Conservation (phyloP, 2,329 filamentous ascomycete genomes). For the Coniochaeta pulveracea region DNA sequence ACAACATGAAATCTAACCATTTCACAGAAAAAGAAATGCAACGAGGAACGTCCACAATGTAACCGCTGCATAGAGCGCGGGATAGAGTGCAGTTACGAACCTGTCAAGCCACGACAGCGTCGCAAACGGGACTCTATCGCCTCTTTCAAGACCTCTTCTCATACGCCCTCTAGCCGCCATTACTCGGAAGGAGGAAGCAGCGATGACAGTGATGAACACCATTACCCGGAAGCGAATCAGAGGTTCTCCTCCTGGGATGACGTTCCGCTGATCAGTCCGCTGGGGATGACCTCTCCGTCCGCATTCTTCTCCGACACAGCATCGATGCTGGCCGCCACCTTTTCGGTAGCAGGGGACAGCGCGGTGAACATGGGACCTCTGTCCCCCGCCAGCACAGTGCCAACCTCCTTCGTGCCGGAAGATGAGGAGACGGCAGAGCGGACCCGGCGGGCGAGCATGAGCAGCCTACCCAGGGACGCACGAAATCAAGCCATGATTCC, state of each 20-base stretch:
- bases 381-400: slow-evolving; percentile 1
- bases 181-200: slow-evolving; percentile 6
- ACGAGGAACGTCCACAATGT: slow-evolving; percentile 39
- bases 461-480: too few relatives aligned
- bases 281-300: slow-evolving; percentile 3
- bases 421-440: not conserved
- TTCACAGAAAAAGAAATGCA: slow-evolving; percentile 45
- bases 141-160: slow-evolving; percentile 7
- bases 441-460: not conserved
- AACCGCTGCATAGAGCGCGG: slow-evolving; percentile 37
- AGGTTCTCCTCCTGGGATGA: not conserved
- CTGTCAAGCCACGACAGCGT: slow-evolving; percentile 29
- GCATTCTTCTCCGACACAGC: slow-evolving; percentile 7
- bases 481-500: too few relatives aligned
- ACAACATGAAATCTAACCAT: not conserved
- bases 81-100: slow-evolving; percentile 38
- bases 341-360: slow-evolving; percentile 2
- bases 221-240: not conserved
- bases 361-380: slow-evolving; percentile 5
- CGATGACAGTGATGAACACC: slow-evolving; percentile 7
- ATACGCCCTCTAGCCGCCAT: slow-evolving; percentile 1
- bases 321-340: slow-evolving; percentile 1
- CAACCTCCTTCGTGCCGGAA: not conserved
- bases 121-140: slow-evolving; percentile 23
- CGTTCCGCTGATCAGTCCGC: slow-evolving; percentile 7